Evolutionary conservation across 495 filamentous ascomycete genomes (phyloP), one percentile per base, ranked within the genome.

Genomic region (Talaromyces ruber): DNA sequence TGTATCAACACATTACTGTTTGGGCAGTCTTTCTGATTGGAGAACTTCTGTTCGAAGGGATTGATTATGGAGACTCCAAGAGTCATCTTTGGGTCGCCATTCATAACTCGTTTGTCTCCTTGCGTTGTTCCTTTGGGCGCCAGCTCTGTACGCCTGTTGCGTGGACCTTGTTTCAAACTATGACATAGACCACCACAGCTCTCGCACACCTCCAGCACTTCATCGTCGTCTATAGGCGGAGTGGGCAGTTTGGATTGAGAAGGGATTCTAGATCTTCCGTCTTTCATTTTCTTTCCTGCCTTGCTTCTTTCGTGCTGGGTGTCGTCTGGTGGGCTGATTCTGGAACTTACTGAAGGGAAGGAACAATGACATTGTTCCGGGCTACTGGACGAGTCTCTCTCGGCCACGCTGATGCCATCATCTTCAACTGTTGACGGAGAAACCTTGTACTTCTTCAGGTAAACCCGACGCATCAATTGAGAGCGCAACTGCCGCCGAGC

Each of bases 381-480:
- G 11, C 59, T 50, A 7, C 12, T 28, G 7, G 25, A 22, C 24
- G 43, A 32, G 6, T 47, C 59, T 22, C 21, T 52, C 21, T 60
- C 43, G 25, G 7, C 16, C 11, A 39, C 12, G 11, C 12, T 22
- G 37, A 24, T n/a, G 5, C n/a, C 16, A 29, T 60, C 26, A 2
- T 60, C 57, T 25, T 39, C 45, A 16, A 7, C 39, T 6, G 25
- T 9, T 12, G 59, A 24, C 4, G 59, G 43, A 50, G 39, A 14
- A 8, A 29, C 59, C 52, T 60, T 47, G 28, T 60, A 60, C 18
- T 60, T 60, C 21, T 51, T 47, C 11, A 60, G 28, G 39, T 60
- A 60, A 21, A 60, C 59, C 7, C 59, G 59, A 52, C 59, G 59
- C 59, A 60, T 60, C 43, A 60, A 51, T 45, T 60, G 59, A 50